Percentiles rank a stretch among this genome's conserved stretches.
Conservation (phyloP, 176 grass and related monocot genomes). For the Bonia amplexicaulis region DNA sequence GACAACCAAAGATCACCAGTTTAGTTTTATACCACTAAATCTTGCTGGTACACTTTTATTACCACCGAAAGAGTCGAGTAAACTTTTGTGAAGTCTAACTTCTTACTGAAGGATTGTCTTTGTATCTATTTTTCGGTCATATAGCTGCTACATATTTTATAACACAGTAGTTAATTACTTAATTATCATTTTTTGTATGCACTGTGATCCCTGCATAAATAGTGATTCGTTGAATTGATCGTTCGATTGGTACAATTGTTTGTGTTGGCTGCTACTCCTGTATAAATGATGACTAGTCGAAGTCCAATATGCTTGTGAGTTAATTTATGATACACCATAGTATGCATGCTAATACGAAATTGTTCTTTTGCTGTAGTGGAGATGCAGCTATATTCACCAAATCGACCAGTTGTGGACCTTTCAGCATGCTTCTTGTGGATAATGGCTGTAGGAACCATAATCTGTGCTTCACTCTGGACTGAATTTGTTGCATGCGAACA, state of each 20-base stretch:
- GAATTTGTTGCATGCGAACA: constrained; percentile 75
- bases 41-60: too few relatives aligned
- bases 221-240: not conserved
- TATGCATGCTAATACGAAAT: constrained; percentile 17
- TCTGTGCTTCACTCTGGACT: constrained; percentile 77
- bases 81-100: not conserved
- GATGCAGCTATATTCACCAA: constrained; percentile 85
- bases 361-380: constrained; percentile 60
- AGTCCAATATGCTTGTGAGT: not conserved
- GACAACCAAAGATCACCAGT: too few relatives aligned
- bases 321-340: not conserved
- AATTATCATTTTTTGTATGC: not conserved
- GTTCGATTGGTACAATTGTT: not conserved
- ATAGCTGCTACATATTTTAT: not conserved
- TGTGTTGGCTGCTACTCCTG: not conserved
- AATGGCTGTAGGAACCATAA: constrained; percentile 91
- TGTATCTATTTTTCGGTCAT: not conserved
- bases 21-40: too few relatives aligned
- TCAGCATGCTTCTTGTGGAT: constrained; percentile 87
- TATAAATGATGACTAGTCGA: not conserved
- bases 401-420: constrained; percentile 67
- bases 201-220: not conserved
- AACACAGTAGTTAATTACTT: not conserved
- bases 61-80: not conserved
- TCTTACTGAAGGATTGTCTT: not conserved